These are phyloP conservation scores for Flaveria ramosissima DNA, from an alignment of 129 eudicot genomes.

Conservation along the genomic window DNA sequence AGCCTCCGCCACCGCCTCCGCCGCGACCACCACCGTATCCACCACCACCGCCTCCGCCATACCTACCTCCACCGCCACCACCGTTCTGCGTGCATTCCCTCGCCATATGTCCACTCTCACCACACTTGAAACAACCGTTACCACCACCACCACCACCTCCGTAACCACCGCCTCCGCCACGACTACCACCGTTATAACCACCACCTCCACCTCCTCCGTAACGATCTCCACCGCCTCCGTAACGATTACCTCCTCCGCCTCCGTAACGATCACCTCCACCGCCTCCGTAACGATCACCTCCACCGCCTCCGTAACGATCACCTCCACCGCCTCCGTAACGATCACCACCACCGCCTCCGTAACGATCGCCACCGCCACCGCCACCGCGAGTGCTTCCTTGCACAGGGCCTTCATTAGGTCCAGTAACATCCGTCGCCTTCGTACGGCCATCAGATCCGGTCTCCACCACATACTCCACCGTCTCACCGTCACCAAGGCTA, in stretches of 20 bases:
- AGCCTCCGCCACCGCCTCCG: conserved; percentile 63
- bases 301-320: conserved; percentile 16
- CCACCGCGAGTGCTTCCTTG: conserved; percentile 61
- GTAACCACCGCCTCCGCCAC: conserved; percentile 34
- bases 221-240: conserved; percentile 36
- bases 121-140: conserved; percentile 41
- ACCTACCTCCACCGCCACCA: conserved; percentile 51
- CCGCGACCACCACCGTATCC: conserved; percentile 43
- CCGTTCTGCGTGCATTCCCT: conserved; percentile 51
- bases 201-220: conserved; percentile 46
- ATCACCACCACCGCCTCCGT: conserved; percentile 27
- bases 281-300: conserved; percentile 35
- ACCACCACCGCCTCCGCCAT: conserved; percentile 35
- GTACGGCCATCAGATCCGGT: conserved; percentile 65
- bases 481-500: conserved; percentile 70
- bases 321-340: conserved; percentile 38
- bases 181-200: conserved; percentile 35
- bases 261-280: conserved; percentile 22
- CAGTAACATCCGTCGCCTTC: conserved; percentile 81
- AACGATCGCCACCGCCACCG: conserved; percentile 22
- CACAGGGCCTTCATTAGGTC: conserved; percentile 63
- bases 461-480: conserved; percentile 60
- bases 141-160: conserved; percentile 57
- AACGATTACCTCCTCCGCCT: conserved; percentile 31
- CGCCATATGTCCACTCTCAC: conserved; percentile 48